Base-by-base conservation (phyloP, 495 filamentous ascomycete genomes). In the Elaphomyces granulatus region DNA sequence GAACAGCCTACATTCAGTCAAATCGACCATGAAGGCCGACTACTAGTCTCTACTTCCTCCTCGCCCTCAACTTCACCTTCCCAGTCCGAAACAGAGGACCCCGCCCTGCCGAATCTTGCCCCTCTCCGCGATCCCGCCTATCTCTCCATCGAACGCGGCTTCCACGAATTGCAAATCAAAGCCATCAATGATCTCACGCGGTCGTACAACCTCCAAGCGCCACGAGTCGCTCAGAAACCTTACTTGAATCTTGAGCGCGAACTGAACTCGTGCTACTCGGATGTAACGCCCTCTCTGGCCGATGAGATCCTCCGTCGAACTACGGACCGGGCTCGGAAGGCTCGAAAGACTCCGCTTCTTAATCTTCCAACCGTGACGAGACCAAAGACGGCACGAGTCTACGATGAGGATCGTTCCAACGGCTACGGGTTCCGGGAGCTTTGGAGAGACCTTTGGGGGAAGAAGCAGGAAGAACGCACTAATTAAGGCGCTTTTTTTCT, bases 201-300 rank as follows among this genome's bases (percentile, higher is more conserved):
- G 15, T 81, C 83, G 4, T 98, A 98, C 64, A 98, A 98, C 45
- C 74, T 98, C 0, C 83, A 90, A 74, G 90, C 90, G 0, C 90
- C 90, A 0, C 76, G 81, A 20, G 71, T 93, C 0, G 88, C 87
- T 9, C 90, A 88, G 55, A 96, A 96, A 59, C 84, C 90, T 1
- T 96, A 96, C 49, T 83, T 85, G 53, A 77, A 67, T 17, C 72
- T 96, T 2, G 77, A 84, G 19, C 78, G 90, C 26, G 90, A 98
- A 54, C 63, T 98, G 8, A 70, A 66, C 16, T 66, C 70, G 7
- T 93, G 85, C 50, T 98, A 77, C 53, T 80, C 83, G 0, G 87
- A 94, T 39, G 75, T 93, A 2, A 90, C 90, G 1, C 85, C 86
- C 0, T 56, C 62, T 37, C 55, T 98, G 0, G 71, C 83, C 0